phyloP scores from a whole-genome alignment of 768 basidiomycete genomes.

The Termitomyces titanicus region DNA sequence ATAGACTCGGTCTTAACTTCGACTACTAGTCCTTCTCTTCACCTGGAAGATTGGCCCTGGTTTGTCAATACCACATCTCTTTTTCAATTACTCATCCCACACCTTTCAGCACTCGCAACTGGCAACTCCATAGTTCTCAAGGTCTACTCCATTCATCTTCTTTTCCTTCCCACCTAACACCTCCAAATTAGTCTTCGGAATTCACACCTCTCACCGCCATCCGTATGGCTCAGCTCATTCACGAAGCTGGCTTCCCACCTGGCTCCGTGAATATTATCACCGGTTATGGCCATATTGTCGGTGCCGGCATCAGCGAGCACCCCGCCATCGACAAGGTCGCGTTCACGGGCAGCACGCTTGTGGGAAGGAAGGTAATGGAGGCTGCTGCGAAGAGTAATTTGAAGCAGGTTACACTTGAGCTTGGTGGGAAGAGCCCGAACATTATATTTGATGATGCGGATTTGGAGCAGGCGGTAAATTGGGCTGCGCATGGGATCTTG shows the following conservation, averaged over 20 bases:
- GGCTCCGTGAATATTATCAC: conserved; percentile 77
- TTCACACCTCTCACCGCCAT: conserved; percentile 73
- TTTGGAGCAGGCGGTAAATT: conserved; percentile 60
- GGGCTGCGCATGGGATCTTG: conserved; percentile 68
- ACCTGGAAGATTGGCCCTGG: conserved; percentile 80
- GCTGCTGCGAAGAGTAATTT: conserved; percentile 73
- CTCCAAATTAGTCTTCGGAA: conserved; percentile 62
- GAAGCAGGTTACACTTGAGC: conserved; percentile 74
- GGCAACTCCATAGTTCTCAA: conserved; percentile 79
- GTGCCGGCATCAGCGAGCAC: conserved; percentile 68
- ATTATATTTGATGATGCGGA: conserved; percentile 68
- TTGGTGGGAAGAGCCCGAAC: conserved; percentile 67
- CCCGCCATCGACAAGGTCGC: conserved; percentile 63
- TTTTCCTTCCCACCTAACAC: neutral
- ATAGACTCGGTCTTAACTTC: conserved; percentile 2
- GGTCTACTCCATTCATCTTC: conserved; percentile 12
- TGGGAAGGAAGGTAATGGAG: conserved; percentile 72
- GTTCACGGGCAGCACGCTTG: conserved; percentile 55
- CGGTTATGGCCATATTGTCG: conserved; percentile 69
- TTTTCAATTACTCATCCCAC: neutral
- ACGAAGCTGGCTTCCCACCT: conserved; percentile 74
- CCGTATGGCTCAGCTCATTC: conserved; percentile 48
- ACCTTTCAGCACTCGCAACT: conserved; percentile 65
- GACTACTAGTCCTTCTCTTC: conserved; percentile 48
- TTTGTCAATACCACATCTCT: conserved; percentile 2